Evolutionary conservation across 2,329 filamentous ascomycete genomes (phyloP).

Genomic region (Nannizziopsis arthrosporioides): DNA sequence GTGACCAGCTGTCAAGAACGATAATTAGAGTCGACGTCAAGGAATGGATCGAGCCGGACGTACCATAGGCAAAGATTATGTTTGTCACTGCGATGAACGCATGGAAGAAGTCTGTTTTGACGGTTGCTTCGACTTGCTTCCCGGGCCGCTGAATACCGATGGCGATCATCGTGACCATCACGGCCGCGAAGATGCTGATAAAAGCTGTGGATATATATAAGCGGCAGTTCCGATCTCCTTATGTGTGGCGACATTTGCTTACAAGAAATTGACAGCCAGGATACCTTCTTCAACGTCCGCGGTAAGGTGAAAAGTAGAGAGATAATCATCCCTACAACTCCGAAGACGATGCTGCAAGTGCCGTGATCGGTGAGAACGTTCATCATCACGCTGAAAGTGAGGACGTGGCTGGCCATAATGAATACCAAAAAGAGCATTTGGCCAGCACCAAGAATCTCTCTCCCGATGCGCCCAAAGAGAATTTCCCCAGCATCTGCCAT

Average conservation of each 20-base stretch:
- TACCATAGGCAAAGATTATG: slow-evolving; percentile 59
- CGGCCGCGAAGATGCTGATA: slow-evolving; percentile 50
- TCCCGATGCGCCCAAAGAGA: slow-evolving; percentile 48
- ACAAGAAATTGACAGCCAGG: slow-evolving; percentile 51
- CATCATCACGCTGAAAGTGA: slow-evolving; percentile 59
- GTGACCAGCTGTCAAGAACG: slow-evolving; percentile 38
- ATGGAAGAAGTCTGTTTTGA: slow-evolving; percentile 38
- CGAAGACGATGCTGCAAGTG: slow-evolving; percentile 54
- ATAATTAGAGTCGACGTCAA: slow-evolving; percentile 5
- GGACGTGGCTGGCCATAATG: slow-evolving; percentile 58
- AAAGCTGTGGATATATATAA: slow-evolving; percentile 39
- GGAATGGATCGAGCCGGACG: slow-evolving; percentile 21
- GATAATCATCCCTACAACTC: slow-evolving; percentile 46
- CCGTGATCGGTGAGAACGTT: slow-evolving; percentile 51
- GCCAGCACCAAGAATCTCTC: slow-evolving; percentile 50
- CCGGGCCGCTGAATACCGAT: slow-evolving; percentile 44
- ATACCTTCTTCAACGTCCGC: slow-evolving; percentile 51
- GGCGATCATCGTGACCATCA: slow-evolving; percentile 55
- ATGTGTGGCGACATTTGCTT: slow-evolving; percentile 9
- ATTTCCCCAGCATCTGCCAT: slow-evolving; percentile 58
- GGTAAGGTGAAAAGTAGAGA: slow-evolving; percentile 51
- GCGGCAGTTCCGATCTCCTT: neutral
- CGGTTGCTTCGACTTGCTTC: slow-evolving; percentile 27
- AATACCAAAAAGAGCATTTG: slow-evolving; percentile 56
- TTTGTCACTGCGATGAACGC: slow-evolving; percentile 53